Conservation (phyloP, 352 stramenopile genomes). For the Aphanomyces stellatus region DNA sequence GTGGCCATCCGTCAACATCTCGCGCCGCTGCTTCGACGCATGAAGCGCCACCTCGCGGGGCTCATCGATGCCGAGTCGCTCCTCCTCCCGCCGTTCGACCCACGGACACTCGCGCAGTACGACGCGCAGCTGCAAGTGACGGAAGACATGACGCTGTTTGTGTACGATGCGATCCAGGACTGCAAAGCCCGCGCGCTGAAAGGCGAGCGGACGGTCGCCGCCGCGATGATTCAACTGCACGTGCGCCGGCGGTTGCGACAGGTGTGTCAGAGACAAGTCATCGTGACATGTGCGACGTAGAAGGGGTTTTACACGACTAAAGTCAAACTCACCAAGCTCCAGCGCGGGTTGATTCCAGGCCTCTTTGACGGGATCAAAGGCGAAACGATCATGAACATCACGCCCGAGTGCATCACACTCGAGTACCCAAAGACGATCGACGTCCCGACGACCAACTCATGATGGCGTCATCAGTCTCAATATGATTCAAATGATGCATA, state of each 20-base stretch:
- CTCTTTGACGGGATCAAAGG: neutral
- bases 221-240: neutral
- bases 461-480: no score
- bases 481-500: no score
- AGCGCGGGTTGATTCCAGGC: slow-evolving; percentile 4
- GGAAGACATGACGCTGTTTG: neutral
- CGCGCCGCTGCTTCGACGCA: neutral
- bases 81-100: neutral
- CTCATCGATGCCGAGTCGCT: neutral
- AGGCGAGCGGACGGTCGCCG: neutral
- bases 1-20: neutral
- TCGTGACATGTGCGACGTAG: neutral
- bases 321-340: neutral
- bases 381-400: slow-evolving; percentile 1
- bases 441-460: no score
- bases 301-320: neutral
- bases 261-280: neutral
- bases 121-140: neutral
- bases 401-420: neutral
- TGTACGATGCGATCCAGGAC: neutral
- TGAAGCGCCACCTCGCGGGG: neutral
- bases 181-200: neutral
- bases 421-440: slow-evolving; percentile 4
- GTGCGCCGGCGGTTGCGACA: neutral
- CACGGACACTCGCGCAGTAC: neutral